phyloP scores from a whole-genome alignment of 2,329 filamentous ascomycete species.

The Furcasterigmium sp. region DNA sequence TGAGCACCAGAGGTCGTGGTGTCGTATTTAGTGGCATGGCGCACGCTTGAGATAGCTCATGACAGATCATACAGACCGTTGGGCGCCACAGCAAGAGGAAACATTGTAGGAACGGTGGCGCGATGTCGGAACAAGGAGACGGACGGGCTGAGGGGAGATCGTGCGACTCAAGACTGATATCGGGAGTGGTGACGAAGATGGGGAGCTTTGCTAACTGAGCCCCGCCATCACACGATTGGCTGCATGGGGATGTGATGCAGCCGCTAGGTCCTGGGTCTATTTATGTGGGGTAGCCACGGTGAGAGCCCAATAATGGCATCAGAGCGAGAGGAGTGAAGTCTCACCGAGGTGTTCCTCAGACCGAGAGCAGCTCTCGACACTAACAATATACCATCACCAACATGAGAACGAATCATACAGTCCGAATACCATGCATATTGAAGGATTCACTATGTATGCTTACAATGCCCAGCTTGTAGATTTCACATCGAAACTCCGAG shows the following conservation, averaged over 20 bases:
- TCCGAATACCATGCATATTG: no score
- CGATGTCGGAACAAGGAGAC: no score
- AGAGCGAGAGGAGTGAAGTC: not conserved
- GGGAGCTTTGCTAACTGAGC: not conserved
- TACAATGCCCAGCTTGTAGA: no score
- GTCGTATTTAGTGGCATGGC: not conserved
- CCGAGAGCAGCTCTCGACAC: no score
- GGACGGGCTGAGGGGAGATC: not conserved
- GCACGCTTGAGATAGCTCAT: not conserved
- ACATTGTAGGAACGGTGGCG: no score
- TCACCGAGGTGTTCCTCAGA: conserved; percentile 3
- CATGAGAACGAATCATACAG: no score
- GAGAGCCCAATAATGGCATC: not conserved
- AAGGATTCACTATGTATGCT: no score
- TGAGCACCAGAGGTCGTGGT: not conserved
- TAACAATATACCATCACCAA: no score
- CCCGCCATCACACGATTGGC: not conserved
- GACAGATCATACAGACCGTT: not conserved
- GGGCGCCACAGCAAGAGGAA: not conserved
- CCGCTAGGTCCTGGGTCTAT: no score
- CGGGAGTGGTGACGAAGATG: not conserved
- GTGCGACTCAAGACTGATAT: not conserved
- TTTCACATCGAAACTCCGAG: no score
- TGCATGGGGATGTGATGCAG: no score
- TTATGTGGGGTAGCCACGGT: conserved; percentile 2